phyloP scores from a whole-genome alignment of 257 asterid genomes.

The Verbascum thapsus region DNA sequence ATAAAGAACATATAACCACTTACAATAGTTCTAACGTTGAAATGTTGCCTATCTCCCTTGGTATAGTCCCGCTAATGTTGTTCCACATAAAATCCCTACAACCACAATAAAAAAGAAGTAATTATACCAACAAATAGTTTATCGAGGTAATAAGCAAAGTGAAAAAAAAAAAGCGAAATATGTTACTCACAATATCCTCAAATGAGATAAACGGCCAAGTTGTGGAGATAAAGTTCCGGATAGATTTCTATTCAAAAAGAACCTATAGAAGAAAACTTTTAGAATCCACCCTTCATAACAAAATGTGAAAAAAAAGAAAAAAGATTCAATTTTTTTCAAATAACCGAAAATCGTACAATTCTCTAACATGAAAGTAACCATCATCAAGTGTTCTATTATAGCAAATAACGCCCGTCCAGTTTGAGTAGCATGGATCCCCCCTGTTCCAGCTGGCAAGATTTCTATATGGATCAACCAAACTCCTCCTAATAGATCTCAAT shows the following conservation, averaged over 20 bases:
- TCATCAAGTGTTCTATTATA: slow-evolving; percentile 58
- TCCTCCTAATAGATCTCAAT: slow-evolving; percentile 53
- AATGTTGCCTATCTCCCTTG: slow-evolving; percentile 90
- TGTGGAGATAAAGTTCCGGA: slow-evolving; percentile 87
- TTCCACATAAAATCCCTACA: slow-evolving; percentile 97
- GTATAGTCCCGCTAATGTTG: slow-evolving; percentile 73
- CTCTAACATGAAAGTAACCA: slow-evolving; percentile 69
- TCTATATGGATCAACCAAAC: slow-evolving; percentile 61
- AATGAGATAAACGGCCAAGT: slow-evolving; percentile 70
- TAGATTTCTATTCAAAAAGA: slow-evolving; percentile 50
- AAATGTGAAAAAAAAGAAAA: slow-evolving; percentile 14
- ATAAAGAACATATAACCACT: slow-evolving; percentile 41
- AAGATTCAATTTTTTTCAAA: too few relatives aligned
- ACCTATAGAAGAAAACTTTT: slow-evolving; percentile 45
- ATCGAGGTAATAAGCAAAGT: not conserved
- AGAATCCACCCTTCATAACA: slow-evolving; percentile 9
- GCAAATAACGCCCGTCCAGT: slow-evolving; percentile 81
- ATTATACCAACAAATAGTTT: slow-evolving; percentile 1
- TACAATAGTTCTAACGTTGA: slow-evolving; percentile 68
- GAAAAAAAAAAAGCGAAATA: not conserved
- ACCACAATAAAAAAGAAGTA: slow-evolving; percentile 19
- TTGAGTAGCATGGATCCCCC: slow-evolving; percentile 89
- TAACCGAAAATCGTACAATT: slow-evolving; percentile 64
- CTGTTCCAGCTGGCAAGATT: slow-evolving; percentile 65
- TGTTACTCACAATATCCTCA: slow-evolving; percentile 73